These are phyloP conservation scores for Xylaria sp. DNA, from an alignment of 2,329 filamentous ascomycete genomes.

Conservation along the genomic window DNA sequence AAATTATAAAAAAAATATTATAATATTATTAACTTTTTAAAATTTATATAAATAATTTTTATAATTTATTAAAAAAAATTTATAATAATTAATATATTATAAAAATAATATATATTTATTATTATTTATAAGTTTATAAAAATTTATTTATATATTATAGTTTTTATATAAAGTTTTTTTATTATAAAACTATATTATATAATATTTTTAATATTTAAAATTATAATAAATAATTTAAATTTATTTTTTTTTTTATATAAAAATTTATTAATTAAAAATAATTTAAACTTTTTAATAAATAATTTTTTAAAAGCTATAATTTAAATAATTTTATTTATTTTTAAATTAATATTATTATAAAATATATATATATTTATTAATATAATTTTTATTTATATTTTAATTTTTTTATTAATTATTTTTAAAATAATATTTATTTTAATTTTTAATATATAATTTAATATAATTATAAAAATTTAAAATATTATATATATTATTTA, in stretches of 20 bases:
- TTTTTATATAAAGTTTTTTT: conserved; percentile 16
- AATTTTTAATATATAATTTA: conserved; percentile 4
- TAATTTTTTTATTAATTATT: conserved; percentile 18
- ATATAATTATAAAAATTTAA: conserved; percentile 5
- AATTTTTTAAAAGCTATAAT: conserved; percentile 3
- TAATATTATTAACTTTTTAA: conserved; percentile 12
- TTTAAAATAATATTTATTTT: conserved; percentile 20
- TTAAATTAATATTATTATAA: neutral
- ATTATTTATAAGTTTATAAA: conserved; percentile 24
- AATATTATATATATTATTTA: conserved; percentile 7
- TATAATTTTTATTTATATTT: conserved; percentile 1
- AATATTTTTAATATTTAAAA: conserved; percentile 16
- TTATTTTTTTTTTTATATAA: conserved; percentile 12
- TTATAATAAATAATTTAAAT: conserved; percentile 2
- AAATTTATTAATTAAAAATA: neutral
- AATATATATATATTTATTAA: conserved; percentile 6
- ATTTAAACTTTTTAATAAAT: neutral
- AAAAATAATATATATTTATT: neutral
- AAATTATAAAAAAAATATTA: conserved; percentile 16
- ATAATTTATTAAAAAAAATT: conserved; percentile 7
- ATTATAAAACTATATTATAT: conserved; percentile 14
- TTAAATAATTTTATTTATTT: neutral
- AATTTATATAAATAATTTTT: conserved; percentile 14
- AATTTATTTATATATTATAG: conserved; percentile 2
- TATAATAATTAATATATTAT: conserved; percentile 9